Evolutionary conservation across 495 filamentous ascomycete species (phyloP).

Genomic region (Annulohypoxylon maeteangense): DNA sequence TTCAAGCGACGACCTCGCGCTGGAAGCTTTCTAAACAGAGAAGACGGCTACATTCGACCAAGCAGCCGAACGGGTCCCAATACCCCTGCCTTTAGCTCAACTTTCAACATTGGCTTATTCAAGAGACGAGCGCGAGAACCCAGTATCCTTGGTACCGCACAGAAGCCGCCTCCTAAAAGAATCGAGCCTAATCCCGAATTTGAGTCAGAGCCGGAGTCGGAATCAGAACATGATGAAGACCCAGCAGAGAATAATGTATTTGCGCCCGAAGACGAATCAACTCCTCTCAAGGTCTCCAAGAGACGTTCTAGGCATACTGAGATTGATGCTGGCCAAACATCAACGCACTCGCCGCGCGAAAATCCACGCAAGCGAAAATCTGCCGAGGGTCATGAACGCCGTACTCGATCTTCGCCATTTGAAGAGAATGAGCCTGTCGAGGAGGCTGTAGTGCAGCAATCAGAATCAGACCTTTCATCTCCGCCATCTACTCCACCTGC

Average conservation of each 20-base stretch:
- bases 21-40: slow-evolving; percentile 58
- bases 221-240: slow-evolving; percentile 47
- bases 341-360: slow-evolving; percentile 38
- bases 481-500: slow-evolving; percentile 30
- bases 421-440: slow-evolving; percentile 46
- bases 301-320: slow-evolving; percentile 42
- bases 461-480: slow-evolving; percentile 44
- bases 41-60: slow-evolving; percentile 58
- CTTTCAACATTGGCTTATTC: slow-evolving; percentile 59
- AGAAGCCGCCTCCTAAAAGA: slow-evolving; percentile 50
- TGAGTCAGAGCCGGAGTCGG: slow-evolving; percentile 32
- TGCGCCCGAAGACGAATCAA: slow-evolving; percentile 59
- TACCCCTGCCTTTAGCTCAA: slow-evolving; percentile 57
- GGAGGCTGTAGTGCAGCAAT: slow-evolving; percentile 36
- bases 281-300: slow-evolving; percentile 53
- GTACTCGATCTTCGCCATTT: slow-evolving; percentile 41
- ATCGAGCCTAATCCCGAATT: slow-evolving; percentile 41
- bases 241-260: slow-evolving; percentile 43
- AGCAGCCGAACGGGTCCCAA: slow-evolving; percentile 57
- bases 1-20: slow-evolving; percentile 59
- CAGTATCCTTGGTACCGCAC: slow-evolving; percentile 58
- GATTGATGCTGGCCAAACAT: slow-evolving; percentile 12
- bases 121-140: slow-evolving; percentile 58
- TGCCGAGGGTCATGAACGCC: slow-evolving; percentile 50
- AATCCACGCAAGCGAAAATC: slow-evolving; percentile 61